Base-by-base conservation (phyloP, 257 asterid genomes). In the Gynochthodes officinalis region DNA sequence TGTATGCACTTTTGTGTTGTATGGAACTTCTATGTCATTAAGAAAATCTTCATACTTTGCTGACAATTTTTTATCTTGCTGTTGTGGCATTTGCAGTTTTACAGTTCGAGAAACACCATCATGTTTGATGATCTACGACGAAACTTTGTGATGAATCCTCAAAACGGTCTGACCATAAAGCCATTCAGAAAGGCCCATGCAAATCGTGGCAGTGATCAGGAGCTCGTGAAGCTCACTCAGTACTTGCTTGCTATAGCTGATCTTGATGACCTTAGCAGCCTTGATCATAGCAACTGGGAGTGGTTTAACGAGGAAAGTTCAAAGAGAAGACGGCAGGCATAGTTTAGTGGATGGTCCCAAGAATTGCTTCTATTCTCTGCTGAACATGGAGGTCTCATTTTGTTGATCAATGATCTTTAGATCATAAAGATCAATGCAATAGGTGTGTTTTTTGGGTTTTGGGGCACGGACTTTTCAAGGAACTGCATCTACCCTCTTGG, bases 141-240 rank as follows among this genome's bases (percentile, higher is more conserved):
- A 81, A 94, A 91, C 72, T 94, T 94, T 68, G 97, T 87, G 82
- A 94, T 94, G 99, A 94, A 94, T 84, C 99, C 99, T 48, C 89
- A 84, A 75, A 91, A 88, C 77, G 97, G 99, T 23, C 76, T 94
- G 88, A 55, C 82, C 63, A 91, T 91, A 72, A 94, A 76, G 80
- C 99, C 99, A 37, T 94, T 91, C 82, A 84, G 82, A 75, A 87
- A 82, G 79, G 97, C 97, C 67, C 99, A 94, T 59, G 80, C 86
- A 43, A 94, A 83, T 57, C 88, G 97, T 7, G 71, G 71, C 75
- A 89, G 64, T 73, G 99, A 94, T 81, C 88, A 75, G 69, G 99
- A 94, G 77, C 97, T 94, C 39, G 82, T 90, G 74, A 94, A 88
- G 84, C 97, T 91, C 67, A 91, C 96, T 54, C 96, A 86, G 67